These are phyloP conservation scores for Chenopodium album DNA, from an alignment of 148 eudicot species.

Conservation along the genomic window DNA sequence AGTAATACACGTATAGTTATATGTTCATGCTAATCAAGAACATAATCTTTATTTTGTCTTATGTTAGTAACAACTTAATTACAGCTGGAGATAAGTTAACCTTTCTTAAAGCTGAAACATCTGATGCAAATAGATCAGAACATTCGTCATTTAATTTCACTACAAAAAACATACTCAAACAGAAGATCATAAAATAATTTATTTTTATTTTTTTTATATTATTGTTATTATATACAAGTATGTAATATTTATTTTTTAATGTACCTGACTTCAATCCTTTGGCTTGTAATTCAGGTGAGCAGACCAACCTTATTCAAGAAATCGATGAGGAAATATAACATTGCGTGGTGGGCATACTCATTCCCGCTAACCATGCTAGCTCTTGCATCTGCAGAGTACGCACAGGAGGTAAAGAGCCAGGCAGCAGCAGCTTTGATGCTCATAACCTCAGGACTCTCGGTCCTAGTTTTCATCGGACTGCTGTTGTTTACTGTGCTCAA, in stretches of 20 bases:
- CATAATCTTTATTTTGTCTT: background rate
- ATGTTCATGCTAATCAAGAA: background rate
- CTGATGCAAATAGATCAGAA: background rate
- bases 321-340: slow-evolving; percentile 57
- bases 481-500: slow-evolving; percentile 53
- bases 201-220: no score
- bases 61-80: background rate
- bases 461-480: slow-evolving; percentile 52
- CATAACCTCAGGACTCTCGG: slow-evolving; percentile 46
- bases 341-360: slow-evolving; percentile 84
- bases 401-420: slow-evolving; percentile 38
- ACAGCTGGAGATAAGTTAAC: background rate
- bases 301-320: slow-evolving; percentile 70
- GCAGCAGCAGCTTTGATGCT: slow-evolving; percentile 39
- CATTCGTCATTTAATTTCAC: background rate
- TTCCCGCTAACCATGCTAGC: slow-evolving; percentile 60
- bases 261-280: slow-evolving; percentile 6
- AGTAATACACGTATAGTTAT: background rate
- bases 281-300: slow-evolving; percentile 44
- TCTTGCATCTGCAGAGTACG: slow-evolving; percentile 49
- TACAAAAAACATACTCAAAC: background rate
- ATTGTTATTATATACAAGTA: no score
- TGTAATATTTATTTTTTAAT: no score
- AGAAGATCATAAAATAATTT: background rate
- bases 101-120: background rate